Evolutionary conservation across 108 stramenopile genomes (phyloP).

Genomic region (Chaetoceros muelleri): DNA sequence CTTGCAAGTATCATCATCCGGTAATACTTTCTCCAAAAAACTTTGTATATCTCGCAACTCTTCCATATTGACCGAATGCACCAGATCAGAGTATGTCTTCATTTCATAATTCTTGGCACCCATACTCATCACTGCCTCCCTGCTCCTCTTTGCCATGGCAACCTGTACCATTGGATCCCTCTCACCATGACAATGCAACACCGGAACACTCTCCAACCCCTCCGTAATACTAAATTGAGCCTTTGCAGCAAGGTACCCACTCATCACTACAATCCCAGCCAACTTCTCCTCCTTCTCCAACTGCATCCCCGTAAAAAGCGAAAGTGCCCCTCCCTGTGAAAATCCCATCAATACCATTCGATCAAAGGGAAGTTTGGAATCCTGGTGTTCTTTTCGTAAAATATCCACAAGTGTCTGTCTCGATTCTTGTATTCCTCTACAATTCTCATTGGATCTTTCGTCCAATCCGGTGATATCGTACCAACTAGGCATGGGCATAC

Average conservation of each 20-base stretch:
- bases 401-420: constrained; percentile 29
- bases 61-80: constrained; percentile 65
- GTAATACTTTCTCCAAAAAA: constrained; percentile 61
- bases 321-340: constrained; percentile 85
- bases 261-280: constrained; percentile 77
- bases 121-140: constrained; percentile 24
- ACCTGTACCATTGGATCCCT: constrained; percentile 73
- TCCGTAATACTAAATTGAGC: constrained; percentile 46
- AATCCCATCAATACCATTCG: constrained; percentile 93
- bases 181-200: constrained; percentile 86
- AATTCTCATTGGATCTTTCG: constrained; percentile 80
- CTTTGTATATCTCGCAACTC: constrained; percentile 52
- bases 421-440: constrained; percentile 71
- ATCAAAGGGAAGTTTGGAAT: constrained; percentile 57
- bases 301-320: constrained; percentile 82
- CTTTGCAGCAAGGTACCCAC: constrained; percentile 78
- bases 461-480: constrained; percentile 86
- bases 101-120: constrained; percentile 68
- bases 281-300: constrained; percentile 44
- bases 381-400: constrained; percentile 53
- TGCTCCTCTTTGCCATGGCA: constrained; percentile 62
- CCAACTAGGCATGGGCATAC: constrained; percentile 86
- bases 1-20: constrained; percentile 44
- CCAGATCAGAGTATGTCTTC: constrained; percentile 61
- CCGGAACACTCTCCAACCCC: constrained; percentile 45